Percentiles rank a stretch among this genome's conserved stretches.
phyloP scores from a whole-genome alignment of 2,329 filamentous ascomycete species.

The Cytospora piceae region DNA sequence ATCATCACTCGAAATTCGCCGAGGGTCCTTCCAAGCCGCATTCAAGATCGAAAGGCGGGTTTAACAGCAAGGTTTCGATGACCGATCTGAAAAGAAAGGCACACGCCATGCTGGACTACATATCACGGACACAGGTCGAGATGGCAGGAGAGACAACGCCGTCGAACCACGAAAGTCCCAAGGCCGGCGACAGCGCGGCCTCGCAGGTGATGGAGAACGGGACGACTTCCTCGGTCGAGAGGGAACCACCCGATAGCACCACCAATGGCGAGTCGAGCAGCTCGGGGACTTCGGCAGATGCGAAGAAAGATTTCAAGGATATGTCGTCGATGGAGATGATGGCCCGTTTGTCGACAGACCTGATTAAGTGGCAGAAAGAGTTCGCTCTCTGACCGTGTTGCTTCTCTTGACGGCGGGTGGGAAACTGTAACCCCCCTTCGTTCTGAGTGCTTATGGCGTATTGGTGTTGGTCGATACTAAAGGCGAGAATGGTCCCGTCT shows the following conservation, averaged over 20 bases:
- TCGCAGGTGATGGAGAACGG: constrained; percentile 31
- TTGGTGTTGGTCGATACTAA: neutral
- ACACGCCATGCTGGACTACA: constrained; percentile 84
- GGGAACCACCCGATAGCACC: constrained; percentile 32
- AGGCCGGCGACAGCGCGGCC: constrained; percentile 40
- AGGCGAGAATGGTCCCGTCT: neutral
- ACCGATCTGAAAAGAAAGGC: constrained; percentile 86
- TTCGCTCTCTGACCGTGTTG: constrained; percentile 45
- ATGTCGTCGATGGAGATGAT: constrained; percentile 87
- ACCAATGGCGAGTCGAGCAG: constrained; percentile 38
- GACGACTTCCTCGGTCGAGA: constrained; percentile 31
- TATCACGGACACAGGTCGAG: constrained; percentile 85
- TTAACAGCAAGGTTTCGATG: constrained; percentile 75
- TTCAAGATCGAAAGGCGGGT: constrained; percentile 57
- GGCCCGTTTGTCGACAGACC: constrained; percentile 78
- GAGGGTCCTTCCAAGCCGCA: constrained; percentile 38
- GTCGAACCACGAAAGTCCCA: constrained; percentile 43
- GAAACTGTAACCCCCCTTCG: neutral
- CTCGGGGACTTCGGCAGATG: constrained; percentile 39
- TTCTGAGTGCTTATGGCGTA: neutral
- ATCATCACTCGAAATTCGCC: constrained; percentile 38
- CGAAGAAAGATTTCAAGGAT: constrained; percentile 67
- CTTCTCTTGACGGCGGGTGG: neutral
- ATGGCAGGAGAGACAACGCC: constrained; percentile 68
- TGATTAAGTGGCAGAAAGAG: constrained; percentile 84